Percentiles rank a stretch among this genome's conserved stretches.
Conservation (phyloP, 192 early-diverging fungal species). For the Coemansia sp. region DNA sequence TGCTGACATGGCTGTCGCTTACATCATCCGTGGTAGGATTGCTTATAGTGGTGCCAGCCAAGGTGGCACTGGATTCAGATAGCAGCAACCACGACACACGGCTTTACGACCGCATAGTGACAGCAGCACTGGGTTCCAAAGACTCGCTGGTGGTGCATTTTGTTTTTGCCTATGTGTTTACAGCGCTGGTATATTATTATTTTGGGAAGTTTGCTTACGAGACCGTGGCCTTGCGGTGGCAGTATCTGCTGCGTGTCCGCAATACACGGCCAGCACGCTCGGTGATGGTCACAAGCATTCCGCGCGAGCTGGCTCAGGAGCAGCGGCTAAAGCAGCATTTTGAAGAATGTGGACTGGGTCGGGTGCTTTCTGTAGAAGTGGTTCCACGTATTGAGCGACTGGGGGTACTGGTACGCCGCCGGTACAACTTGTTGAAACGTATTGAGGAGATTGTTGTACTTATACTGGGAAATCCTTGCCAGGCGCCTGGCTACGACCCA, state of each 20-base stretch:
- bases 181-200: slow-evolving; percentile 50
- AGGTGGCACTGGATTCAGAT: slow-evolving; percentile 26
- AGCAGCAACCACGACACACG: neutral
- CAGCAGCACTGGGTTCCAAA: slow-evolving; percentile 39
- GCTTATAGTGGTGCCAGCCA: slow-evolving; percentile 39
- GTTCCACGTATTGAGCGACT: slow-evolving; percentile 54
- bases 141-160: slow-evolving; percentile 46
- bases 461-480: slow-evolving; percentile 71
- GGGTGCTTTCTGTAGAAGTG: slow-evolving; percentile 64
- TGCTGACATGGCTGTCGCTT: slow-evolving; percentile 35
- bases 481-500: slow-evolving; percentile 63
- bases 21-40: slow-evolving; percentile 30
- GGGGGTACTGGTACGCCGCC: slow-evolving; percentile 56
- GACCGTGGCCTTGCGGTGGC: slow-evolving; percentile 53
- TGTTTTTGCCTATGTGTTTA: slow-evolving; percentile 53
- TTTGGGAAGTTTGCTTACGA: slow-evolving; percentile 52
- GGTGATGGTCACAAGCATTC: slow-evolving; percentile 68
- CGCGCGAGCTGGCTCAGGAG: slow-evolving; percentile 55
- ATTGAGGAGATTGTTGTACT: slow-evolving; percentile 58
- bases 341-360: slow-evolving; percentile 54
- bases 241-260: slow-evolving; percentile 47
- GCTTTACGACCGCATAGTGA: slow-evolving; percentile 23
- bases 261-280: slow-evolving; percentile 58
- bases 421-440: slow-evolving; percentile 53
- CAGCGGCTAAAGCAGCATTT: slow-evolving; percentile 62